Evolutionary conservation across 192 early-diverging fungal species (phyloP).

Genomic region (Geranomyces variabilis): DNA sequence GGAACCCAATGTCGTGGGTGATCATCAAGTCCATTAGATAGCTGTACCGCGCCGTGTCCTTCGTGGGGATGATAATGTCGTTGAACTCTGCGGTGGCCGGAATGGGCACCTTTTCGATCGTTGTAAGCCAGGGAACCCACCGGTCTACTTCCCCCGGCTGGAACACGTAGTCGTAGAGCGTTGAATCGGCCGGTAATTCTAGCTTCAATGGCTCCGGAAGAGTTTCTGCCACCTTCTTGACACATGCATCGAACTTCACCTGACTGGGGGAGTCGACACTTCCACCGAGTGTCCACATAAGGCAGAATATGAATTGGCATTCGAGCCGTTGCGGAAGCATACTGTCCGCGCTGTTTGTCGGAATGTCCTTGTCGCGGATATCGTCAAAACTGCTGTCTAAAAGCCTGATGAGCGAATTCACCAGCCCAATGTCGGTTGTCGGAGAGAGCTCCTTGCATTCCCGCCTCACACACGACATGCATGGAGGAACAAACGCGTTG

Average conservation of each 20-base stretch:
- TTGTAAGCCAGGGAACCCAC: conserved; percentile 60
- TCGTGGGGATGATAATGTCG: conserved; percentile 65
- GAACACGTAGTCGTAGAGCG: conserved; percentile 60
- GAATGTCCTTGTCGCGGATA: conserved; percentile 35
- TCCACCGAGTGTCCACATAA: conserved; percentile 62
- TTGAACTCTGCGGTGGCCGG: conserved; percentile 57
- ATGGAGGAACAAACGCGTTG: conserved; percentile 47
- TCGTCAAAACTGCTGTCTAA: conserved; percentile 54
- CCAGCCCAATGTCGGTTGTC: conserved; percentile 63
- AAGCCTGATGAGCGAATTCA: conserved; percentile 57
- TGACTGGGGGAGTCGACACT: conserved; percentile 56
- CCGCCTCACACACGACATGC: conserved; percentile 42
- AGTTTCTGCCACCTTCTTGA: conserved; percentile 29
- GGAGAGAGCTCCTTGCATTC: conserved; percentile 66
- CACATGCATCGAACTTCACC: conserved; percentile 52
- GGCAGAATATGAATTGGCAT: conserved; percentile 53
- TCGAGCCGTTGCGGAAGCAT: conserved; percentile 39
- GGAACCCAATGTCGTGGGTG: conserved; percentile 50
- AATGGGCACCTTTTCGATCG: conserved; percentile 50
- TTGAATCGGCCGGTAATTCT: conserved; percentile 45
- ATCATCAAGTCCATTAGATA: conserved; percentile 63
- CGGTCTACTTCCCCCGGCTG: conserved; percentile 37
- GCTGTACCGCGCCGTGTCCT: conserved; percentile 65
- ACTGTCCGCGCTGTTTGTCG: conserved; percentile 26
- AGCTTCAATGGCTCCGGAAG: conserved; percentile 27